These are phyloP conservation scores for Raffaelea ambrosiae DNA, from an alignment of 2,329 filamentous ascomycete genomes.

Conservation along the genomic window DNA sequence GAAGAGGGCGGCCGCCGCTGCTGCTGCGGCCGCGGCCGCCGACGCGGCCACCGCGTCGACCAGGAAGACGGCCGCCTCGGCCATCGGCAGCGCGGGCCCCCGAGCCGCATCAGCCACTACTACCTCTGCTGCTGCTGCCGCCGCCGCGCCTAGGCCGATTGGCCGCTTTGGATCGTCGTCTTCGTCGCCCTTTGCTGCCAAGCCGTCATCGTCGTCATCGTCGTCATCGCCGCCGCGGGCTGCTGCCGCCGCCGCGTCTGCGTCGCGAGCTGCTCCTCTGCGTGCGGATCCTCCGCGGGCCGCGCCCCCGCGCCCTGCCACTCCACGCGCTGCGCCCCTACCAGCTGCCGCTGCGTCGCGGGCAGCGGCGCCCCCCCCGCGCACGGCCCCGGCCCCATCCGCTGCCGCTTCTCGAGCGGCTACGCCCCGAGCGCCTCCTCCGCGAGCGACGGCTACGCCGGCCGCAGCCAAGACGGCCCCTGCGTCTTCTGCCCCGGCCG, in stretches of 20 bases:
- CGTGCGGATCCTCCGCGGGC: neutral
- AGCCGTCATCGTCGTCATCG: no score
- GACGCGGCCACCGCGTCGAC: neutral
- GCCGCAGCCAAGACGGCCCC: neutral
- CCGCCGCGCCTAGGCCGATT: neutral
- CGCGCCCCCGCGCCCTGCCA: neutral
- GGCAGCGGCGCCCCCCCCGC: no score
- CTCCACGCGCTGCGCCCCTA: neutral
- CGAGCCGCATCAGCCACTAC: neutral
- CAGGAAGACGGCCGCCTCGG: no score
- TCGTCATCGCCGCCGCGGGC: no score
- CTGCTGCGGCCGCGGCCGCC: no score
- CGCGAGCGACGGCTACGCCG: neutral
- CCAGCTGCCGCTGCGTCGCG: no score
- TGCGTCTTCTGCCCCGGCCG: neutral
- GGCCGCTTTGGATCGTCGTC: no score
- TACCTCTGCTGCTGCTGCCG: neutral
- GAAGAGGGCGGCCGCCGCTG: neutral
- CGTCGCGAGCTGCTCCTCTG: no score
- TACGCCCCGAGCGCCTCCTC: neutral
- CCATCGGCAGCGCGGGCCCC: neutral
- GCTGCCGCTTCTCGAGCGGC: constrained; percentile 2
- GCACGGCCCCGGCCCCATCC: constrained; percentile 1
- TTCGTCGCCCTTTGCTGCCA: no score
- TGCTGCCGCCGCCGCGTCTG: no score